A percentile compares a stretch with the other conserved stretches of the same genome.
phyloP scores from a whole-genome alignment of 169 alveolate species.

The Babesia divergens region DNA sequence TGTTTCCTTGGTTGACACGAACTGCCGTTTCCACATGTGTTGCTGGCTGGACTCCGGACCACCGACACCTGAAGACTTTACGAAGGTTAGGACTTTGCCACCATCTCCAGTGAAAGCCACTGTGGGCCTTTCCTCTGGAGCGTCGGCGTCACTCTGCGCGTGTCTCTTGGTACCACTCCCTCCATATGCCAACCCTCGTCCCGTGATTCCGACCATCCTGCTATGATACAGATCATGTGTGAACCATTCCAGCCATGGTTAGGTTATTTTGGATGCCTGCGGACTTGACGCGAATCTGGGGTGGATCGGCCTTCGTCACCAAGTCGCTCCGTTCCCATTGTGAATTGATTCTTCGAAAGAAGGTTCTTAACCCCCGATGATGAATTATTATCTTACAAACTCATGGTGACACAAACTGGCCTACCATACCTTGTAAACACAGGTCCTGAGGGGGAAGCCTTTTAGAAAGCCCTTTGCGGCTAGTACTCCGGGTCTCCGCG shows the following conservation, averaged over 20 bases:
- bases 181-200: neutral
- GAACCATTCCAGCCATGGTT: neutral
- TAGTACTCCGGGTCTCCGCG: neutral
- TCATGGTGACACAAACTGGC: slow-evolving; percentile 56
- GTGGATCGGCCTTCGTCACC: neutral
- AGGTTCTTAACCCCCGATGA: slow-evolving; percentile 72
- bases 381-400: slow-evolving; percentile 37
- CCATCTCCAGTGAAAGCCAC: slow-evolving; percentile 6
- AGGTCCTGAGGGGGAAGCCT: slow-evolving; percentile 65
- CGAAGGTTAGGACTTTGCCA: slow-evolving; percentile 10
- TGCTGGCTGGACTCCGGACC: neutral
- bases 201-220: slow-evolving; percentile 11
- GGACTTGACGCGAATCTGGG: slow-evolving; percentile 18
- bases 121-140: neutral
- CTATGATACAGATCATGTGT: neutral
- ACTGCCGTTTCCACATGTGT: too few relatives aligned
- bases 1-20: too few relatives aligned
- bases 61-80: neutral
- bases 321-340: slow-evolving; percentile 11
- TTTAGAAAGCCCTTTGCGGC: neutral
- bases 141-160: too few relatives aligned
- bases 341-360: slow-evolving; percentile 69
- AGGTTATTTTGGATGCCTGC: neutral
- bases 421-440: slow-evolving; percentile 67
- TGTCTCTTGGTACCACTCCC: too few relatives aligned